Conservation (phyloP, 768 basidiomycete genomes). For the Tricholoma sp. region DNA sequence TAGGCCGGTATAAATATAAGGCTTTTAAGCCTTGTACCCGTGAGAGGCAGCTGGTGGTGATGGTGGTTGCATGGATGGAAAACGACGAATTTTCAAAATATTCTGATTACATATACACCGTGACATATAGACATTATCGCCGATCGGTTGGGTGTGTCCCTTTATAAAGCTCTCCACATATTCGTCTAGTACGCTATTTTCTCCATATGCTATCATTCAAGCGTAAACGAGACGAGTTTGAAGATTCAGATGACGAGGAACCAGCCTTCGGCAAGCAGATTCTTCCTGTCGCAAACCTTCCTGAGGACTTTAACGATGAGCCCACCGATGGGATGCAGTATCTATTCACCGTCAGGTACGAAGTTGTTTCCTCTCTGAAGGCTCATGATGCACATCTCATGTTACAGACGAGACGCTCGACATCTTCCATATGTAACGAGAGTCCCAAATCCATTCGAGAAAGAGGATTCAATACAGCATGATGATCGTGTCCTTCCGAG, state of each 20-base stretch:
- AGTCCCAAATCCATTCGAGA: constrained; percentile 65
- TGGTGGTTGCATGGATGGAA: too few species aligned
- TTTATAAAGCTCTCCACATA: too few species aligned
- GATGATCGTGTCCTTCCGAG: constrained; percentile 18
- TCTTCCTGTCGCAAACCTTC: constrained; percentile 77
- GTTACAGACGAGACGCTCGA: constrained; percentile 63
- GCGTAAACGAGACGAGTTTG: constrained; percentile 48
- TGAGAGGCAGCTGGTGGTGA: neutral
- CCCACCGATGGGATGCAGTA: constrained; percentile 77
- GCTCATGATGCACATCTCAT: neutral
- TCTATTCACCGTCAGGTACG: constrained; percentile 75
- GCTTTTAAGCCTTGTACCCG: neutral
- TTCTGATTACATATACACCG: neutral
- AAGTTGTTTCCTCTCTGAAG: neutral
- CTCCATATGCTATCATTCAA: constrained; percentile 33
- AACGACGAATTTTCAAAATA: too few species aligned
- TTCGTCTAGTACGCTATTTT: neutral
- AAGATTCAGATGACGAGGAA: constrained; percentile 58
- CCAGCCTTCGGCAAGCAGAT: constrained; percentile 62
- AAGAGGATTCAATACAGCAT: constrained; percentile 16
- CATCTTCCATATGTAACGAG: constrained; percentile 59
- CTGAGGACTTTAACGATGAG: constrained; percentile 57
- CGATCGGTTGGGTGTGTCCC: too few species aligned
- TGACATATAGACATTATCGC: too few species aligned
- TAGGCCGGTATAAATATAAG: neutral